Evolutionary conservation across 345 rosid species (phyloP).

Genomic region (Triadica sebifera): DNA sequence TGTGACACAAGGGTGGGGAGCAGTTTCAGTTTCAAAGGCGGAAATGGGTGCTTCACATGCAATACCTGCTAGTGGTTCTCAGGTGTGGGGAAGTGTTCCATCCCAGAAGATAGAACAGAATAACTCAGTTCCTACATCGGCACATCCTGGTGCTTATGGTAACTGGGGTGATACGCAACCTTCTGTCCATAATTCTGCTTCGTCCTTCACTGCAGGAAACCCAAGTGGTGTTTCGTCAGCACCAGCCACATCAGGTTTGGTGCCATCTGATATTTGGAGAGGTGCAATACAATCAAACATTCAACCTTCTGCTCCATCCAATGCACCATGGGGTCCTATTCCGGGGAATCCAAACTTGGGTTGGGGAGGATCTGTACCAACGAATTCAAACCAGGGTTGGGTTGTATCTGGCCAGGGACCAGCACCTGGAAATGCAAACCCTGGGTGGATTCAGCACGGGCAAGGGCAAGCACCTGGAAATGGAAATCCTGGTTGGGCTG

Average conservation of each 20-base stretch:
- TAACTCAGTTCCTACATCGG: constrained; percentile 22
- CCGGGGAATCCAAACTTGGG: constrained; percentile 55
- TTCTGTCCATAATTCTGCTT: constrained; percentile 40
- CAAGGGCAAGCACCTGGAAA: constrained; percentile 59
- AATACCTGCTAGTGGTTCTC: constrained; percentile 41
- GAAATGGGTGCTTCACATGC: constrained; percentile 36
- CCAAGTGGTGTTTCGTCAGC: constrained; percentile 39
- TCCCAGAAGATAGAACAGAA: constrained; percentile 41
- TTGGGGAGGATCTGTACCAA: constrained; percentile 59
- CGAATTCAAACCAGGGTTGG: constrained; percentile 54
- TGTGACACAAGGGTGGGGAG: constrained; percentile 43
- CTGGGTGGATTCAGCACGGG: constrained; percentile 47
- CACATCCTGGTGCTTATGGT: constrained; percentile 38
- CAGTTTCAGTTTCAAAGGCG: constrained; percentile 42
- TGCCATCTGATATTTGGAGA: constrained; percentile 59
- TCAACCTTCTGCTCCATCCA: constrained; percentile 40
- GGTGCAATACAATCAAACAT: constrained; percentile 43
- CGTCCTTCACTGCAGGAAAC: constrained; percentile 32
- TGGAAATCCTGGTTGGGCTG: constrained; percentile 55
- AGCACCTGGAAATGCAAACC: constrained; percentile 45
- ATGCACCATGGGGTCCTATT: constrained; percentile 50
- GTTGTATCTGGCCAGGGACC: constrained; percentile 44
- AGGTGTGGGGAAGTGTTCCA: constrained; percentile 50
- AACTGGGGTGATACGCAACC: constrained; percentile 43
- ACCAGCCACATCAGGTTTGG: constrained; percentile 24